These are phyloP conservation scores for Triadica sebifera DNA, from an alignment of 345 rosid species.

Conservation along the genomic window DNA sequence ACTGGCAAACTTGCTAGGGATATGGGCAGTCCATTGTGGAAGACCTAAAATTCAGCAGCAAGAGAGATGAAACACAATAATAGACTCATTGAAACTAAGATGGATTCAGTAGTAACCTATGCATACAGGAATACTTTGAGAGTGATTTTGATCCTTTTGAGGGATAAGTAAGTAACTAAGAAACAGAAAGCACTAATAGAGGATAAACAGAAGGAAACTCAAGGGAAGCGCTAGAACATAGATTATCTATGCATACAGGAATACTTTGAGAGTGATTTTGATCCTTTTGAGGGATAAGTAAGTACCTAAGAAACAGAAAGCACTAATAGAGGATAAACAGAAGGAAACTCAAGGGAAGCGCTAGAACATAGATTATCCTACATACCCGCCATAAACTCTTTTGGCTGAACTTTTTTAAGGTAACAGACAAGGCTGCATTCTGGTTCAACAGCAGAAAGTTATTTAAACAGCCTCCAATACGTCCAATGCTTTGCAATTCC, in stretches of 20 bases:
- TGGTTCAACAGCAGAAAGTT: neutral
- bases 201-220: neutral
- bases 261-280: neutral
- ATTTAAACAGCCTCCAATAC: constrained; percentile 1
- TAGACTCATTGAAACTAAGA: neutral
- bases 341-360: neutral
- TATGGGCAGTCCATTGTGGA: neutral
- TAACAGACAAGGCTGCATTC: neutral
- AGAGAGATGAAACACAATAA: neutral
- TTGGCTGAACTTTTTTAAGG: neutral
- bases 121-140: neutral
- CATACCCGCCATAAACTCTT: neutral
- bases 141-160: neutral
- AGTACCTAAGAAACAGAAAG: neutral
- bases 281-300: neutral
- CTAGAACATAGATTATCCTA: neutral
- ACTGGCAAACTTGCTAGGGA: too few relatives aligned
- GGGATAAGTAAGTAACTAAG: neutral
- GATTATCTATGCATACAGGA: neutral
- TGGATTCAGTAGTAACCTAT: constrained; percentile 1
- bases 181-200: constrained; percentile 1
- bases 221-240: neutral
- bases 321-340: neutral
- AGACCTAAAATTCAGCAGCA: neutral
- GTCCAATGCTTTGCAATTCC: neutral